Percentiles rank a stretch among this genome's conserved stretches.
phyloP scores from a whole-genome alignment of 2,329 filamentous ascomycete genomes.

The Neurospora crassa region DNA sequence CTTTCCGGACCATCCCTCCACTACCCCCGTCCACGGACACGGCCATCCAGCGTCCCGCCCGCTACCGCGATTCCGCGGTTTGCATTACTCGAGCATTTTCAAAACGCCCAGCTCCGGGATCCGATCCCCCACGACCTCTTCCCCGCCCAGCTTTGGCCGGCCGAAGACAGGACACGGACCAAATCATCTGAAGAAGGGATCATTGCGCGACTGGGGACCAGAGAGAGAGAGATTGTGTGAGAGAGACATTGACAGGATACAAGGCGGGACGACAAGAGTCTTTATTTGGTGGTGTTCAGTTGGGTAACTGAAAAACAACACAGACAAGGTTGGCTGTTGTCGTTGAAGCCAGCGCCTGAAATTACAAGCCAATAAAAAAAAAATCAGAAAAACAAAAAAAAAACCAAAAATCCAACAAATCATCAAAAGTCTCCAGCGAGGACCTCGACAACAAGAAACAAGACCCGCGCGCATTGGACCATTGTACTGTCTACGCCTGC shows the following conservation, averaged over 20 bases:
- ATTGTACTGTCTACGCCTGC: background rate
- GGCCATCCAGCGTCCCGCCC: background rate
- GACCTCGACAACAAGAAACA: background rate
- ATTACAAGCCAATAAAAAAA: background rate
- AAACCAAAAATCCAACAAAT: background rate
- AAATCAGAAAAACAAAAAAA: background rate
- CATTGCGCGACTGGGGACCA: background rate
- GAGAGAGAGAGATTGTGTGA: background rate
- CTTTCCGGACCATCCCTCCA: background rate
- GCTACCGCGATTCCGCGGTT: background rate
- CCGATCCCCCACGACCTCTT: background rate
- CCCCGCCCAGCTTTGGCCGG: background rate
- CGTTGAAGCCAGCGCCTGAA: background rate
- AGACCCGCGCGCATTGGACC: background rate
- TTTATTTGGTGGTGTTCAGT: background rate
- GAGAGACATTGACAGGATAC: background rate
- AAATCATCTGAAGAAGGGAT: background rate
- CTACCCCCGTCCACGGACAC: background rate
- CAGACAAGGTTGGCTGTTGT: background rate
- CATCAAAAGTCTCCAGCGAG: background rate
- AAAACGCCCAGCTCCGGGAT: background rate
- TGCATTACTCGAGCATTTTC: background rate
- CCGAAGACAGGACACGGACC: background rate
- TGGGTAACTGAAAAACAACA: background rate
- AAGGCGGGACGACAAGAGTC: background rate